Percentiles rank a stretch among this genome's conserved stretches.
These are phyloP conservation scores for Solanum hybrid DNA, from an alignment of 305 asterid species.

Conservation along the genomic window DNA sequence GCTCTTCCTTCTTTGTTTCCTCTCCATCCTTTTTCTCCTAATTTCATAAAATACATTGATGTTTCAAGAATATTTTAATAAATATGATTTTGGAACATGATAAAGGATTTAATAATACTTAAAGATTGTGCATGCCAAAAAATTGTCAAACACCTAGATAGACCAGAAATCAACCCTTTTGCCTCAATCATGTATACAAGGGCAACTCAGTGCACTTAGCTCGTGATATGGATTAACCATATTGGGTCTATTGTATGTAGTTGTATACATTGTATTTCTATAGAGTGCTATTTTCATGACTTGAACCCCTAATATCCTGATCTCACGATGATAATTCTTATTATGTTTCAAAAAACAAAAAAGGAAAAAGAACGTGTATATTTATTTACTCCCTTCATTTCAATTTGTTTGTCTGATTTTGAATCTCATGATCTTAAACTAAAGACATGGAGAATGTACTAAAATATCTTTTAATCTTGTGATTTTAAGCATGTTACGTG, in stretches of 20 bases:
- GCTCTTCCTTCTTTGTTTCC: constrained; percentile 30
- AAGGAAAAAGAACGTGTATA: background rate
- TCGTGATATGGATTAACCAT: background rate
- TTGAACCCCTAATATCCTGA: background rate
- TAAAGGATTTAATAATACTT: background rate
- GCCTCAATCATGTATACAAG: background rate
- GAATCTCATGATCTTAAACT: background rate
- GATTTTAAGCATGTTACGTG: too few relatives aligned
- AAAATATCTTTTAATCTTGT: background rate
- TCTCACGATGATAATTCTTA: background rate
- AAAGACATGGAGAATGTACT: too few relatives aligned
- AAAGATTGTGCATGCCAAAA: background rate
- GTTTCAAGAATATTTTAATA: background rate
- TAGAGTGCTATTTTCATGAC: background rate
- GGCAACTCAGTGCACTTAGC: background rate
- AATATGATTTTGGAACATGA: background rate
- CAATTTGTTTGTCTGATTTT: background rate
- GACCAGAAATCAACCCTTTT: background rate
- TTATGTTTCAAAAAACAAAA: background rate
- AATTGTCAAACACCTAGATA: background rate
- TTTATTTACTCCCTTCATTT: background rate
- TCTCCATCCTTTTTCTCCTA: constrained; percentile 27
- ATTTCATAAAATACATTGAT: background rate
- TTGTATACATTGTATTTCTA: background rate
- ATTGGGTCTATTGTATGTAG: background rate